Evolutionary conservation across 1,139 yeast genomes (phyloP).

Genomic region (Hanseniaspora gamundiae): DNA sequence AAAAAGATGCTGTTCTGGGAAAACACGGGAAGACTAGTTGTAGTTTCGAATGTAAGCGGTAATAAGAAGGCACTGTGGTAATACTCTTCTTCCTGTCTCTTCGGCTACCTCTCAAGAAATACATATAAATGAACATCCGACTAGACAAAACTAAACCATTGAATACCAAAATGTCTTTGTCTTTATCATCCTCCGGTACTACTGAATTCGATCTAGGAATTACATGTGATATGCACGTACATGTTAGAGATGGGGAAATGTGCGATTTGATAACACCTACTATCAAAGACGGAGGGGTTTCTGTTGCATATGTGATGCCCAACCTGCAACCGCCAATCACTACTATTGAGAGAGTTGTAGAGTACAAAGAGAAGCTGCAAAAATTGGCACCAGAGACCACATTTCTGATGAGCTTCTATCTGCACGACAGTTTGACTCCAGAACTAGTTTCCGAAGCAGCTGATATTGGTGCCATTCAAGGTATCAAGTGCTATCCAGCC

Average conservation of each 20-base stretch:
- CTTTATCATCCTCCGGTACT: background rate
- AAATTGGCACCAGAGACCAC: slow-evolving; percentile 71
- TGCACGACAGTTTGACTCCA: slow-evolving; percentile 70
- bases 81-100: too few species aligned
- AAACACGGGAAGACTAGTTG: too few species aligned
- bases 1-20: too few species aligned
- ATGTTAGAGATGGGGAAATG: slow-evolving; percentile 86
- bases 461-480: slow-evolving; percentile 55
- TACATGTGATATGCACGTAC: slow-evolving; percentile 95
- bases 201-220: slow-evolving; percentile 46
- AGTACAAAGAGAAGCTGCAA: slow-evolving; percentile 55
- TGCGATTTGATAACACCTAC: slow-evolving; percentile 87
- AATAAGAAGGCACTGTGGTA: too few species aligned
- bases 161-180: background rate
- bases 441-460: slow-evolving; percentile 75
- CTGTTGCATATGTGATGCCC: slow-evolving; percentile 93
- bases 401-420: slow-evolving; percentile 81
- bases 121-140: background rate
- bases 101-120: too few species aligned
- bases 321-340: slow-evolving; percentile 88
- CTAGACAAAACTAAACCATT: background rate
- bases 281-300: slow-evolving; percentile 77
- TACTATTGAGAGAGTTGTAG: slow-evolving; percentile 58
- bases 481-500: slow-evolving; percentile 93
- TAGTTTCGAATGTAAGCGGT: too few species aligned